Evolutionary conservation across 495 filamentous ascomycete genomes (phyloP).

Genomic region (Hyaloscypha variabilis): DNA sequence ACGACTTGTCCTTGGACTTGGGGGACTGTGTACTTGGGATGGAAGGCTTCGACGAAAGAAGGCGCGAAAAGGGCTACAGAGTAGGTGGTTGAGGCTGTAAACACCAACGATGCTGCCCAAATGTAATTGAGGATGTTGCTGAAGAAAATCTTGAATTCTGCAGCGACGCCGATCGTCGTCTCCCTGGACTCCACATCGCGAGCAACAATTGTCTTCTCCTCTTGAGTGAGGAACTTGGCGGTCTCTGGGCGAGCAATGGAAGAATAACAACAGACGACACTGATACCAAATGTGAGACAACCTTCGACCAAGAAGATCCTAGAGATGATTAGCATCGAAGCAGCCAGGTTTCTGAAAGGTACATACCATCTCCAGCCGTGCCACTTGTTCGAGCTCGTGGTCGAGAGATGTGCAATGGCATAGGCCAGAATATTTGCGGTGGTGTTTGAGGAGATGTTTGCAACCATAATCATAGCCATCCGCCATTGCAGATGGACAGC

Average conservation of each 20-base stretch:
- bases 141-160: slow-evolving; percentile 21
- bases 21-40: slow-evolving; percentile 6
- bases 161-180: slow-evolving; percentile 12
- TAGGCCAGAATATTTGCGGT: slow-evolving; percentile 63
- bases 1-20: slow-evolving; percentile 38
- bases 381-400: slow-evolving; percentile 35
- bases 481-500: slow-evolving; percentile 48
- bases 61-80: slow-evolving; percentile 29
- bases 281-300: slow-evolving; percentile 50
- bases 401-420: slow-evolving; percentile 47
- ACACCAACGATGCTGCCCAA: slow-evolving; percentile 4
- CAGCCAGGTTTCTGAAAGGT: neutral
- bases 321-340: neutral
- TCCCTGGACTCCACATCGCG: slow-evolving; percentile 5
- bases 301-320: slow-evolving; percentile 31
- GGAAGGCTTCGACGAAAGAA: slow-evolving; percentile 27
- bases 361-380: slow-evolving; percentile 35
- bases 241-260: slow-evolving; percentile 70
- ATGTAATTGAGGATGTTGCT: slow-evolving; percentile 12
- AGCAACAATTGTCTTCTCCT: slow-evolving; percentile 58
- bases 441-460: slow-evolving; percentile 58
- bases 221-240: slow-evolving; percentile 61
- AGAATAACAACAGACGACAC: slow-evolving; percentile 57
- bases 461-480: slow-evolving; percentile 61
- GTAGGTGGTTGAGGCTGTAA: slow-evolving; percentile 17